phyloP scores from a whole-genome alignment of 176 grass and related monocot species.

The Hyparrhenia diplandra region DNA sequence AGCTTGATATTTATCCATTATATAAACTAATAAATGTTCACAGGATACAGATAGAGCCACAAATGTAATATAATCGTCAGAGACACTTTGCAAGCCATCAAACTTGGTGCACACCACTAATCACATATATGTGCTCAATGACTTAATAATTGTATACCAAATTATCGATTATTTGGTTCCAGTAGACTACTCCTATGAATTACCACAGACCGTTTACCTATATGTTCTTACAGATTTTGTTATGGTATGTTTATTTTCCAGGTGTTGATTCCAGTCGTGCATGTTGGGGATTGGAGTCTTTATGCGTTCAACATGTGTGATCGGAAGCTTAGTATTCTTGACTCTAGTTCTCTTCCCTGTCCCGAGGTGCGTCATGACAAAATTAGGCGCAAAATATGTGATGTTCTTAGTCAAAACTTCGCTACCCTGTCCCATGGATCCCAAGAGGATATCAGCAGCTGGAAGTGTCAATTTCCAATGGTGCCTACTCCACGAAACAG shows the following conservation, averaged over 20 bases:
- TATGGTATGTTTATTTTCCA: neutral
- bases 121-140: no score
- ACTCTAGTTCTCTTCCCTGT: neutral
- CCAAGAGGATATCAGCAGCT: neutral
- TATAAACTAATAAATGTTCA: no score
- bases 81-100: no score
- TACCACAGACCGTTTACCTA: no score
- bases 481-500: neutral
- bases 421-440: neutral
- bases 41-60: no score
- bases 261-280: neutral
- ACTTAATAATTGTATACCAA: no score
- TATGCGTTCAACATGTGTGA: constrained; percentile 21
- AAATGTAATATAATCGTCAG: no score
- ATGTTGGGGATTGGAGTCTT: neutral
- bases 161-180: no score
- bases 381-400: neutral
- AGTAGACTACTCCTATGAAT: no score
- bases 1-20: no score
- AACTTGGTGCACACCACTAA: no score
- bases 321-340: constrained; percentile 2
- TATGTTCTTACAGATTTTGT: no score
- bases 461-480: neutral
- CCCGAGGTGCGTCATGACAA: neutral
- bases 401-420: neutral